Conservation (phyloP, 2,329 filamentous ascomycete genomes). For the Clarireedia monteithiana region DNA sequence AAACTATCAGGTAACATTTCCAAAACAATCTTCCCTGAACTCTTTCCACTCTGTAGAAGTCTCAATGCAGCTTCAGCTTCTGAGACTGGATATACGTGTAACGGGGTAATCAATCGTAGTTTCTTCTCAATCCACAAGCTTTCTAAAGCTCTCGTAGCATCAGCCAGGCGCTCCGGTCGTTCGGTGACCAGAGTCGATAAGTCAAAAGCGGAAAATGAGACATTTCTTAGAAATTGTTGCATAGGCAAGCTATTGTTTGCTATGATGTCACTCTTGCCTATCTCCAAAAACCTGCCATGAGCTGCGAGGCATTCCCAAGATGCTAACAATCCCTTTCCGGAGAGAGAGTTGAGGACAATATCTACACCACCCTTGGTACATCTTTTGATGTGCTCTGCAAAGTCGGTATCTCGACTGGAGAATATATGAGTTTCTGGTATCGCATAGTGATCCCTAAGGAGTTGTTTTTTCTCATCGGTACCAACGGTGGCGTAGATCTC, state of each 20-base stretch:
- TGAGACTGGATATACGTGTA: constrained; percentile 5
- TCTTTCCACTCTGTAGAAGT: constrained; percentile 13
- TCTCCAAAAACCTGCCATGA: background rate
- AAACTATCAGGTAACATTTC: background rate
- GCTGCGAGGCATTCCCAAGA: background rate
- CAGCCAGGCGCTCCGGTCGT: background rate
- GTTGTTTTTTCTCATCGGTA: background rate
- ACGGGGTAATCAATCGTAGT: background rate
- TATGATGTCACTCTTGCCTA: background rate
- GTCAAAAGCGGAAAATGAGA: background rate
- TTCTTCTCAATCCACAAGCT: background rate
- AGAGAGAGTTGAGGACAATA: background rate
- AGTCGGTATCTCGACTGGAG: background rate
- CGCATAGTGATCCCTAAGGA: background rate
- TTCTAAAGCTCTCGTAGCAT: background rate
- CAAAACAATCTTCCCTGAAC: constrained; percentile 14
- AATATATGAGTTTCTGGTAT: background rate
- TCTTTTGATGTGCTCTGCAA: background rate
- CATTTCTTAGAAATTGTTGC: background rate
- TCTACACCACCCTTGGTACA: background rate
- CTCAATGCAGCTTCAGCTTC: constrained; percentile 13
- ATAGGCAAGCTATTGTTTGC: background rate
- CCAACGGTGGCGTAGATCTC: constrained; percentile 6
- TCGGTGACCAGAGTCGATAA: background rate
- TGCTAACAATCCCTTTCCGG: background rate